These are phyloP conservation scores for Camillea tinctor DNA, from an alignment of 2,329 filamentous ascomycete genomes.

Conservation along the genomic window DNA sequence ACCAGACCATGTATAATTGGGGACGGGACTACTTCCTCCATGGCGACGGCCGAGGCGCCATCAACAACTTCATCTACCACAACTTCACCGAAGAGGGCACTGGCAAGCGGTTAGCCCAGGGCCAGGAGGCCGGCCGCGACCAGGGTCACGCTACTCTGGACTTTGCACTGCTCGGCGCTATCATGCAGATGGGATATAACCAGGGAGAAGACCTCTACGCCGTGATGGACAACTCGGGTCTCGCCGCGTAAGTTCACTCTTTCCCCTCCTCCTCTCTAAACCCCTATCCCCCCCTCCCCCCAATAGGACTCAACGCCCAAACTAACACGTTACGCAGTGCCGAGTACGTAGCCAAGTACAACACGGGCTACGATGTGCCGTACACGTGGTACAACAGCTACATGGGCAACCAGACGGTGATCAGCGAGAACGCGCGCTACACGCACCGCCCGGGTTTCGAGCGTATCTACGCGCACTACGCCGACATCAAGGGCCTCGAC, in stretches of 20 bases:
- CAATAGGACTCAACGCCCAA: neutral
- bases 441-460: constrained; percentile 39
- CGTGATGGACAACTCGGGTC: constrained; percentile 33
- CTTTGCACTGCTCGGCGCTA: constrained; percentile 37
- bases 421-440: constrained; percentile 33
- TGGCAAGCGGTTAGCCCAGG: constrained; percentile 35
- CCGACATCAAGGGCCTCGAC: constrained; percentile 36
- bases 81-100: constrained; percentile 30
- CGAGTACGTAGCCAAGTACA: constrained; percentile 42
- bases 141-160: constrained; percentile 44
- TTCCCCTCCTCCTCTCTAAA: too few relatives aligned
- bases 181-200: constrained; percentile 43
- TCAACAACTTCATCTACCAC: constrained; percentile 25
- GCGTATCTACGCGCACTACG: constrained; percentile 41
- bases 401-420: constrained; percentile 35
- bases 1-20: constrained; percentile 39
- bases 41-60: constrained; percentile 38
- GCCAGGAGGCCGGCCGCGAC: constrained; percentile 43
- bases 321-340: constrained; percentile 2
- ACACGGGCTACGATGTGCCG: constrained; percentile 41
- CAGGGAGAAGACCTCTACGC: constrained; percentile 42
- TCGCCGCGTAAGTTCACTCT: constrained; percentile 21
- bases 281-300: neutral
- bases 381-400: constrained; percentile 40
- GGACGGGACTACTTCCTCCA: constrained; percentile 40